Percentiles rank a stretch among this genome's conserved stretches.
These are phyloP conservation scores for Yamadazyma sp. DNA, from an alignment of 1,139 yeast genomes.

Conservation along the genomic window DNA sequence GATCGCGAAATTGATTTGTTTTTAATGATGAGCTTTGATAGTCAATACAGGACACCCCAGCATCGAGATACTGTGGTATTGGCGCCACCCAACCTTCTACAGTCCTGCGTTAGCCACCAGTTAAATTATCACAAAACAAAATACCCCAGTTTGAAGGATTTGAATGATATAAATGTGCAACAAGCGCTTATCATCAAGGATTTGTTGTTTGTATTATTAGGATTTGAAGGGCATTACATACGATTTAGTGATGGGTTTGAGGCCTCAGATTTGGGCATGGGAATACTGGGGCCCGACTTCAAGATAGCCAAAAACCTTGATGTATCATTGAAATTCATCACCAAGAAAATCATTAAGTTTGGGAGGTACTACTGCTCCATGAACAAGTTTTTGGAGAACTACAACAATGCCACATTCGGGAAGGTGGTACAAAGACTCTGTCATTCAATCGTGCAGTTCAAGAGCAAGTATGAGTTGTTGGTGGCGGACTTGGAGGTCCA, in stretches of 20 bases:
- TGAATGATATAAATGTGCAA: constrained; percentile 51
- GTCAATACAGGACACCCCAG: neutral
- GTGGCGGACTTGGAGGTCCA: constrained; percentile 56
- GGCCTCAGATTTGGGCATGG: constrained; percentile 30
- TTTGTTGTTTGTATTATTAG: constrained; percentile 64
- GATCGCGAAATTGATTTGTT: neutral
- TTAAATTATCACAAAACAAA: constrained; percentile 22
- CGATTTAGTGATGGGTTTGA: constrained; percentile 65
- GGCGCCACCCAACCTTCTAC: constrained; percentile 18
- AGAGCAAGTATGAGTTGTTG: constrained; percentile 47
- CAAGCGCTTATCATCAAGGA: constrained; percentile 76
- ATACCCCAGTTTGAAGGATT: constrained; percentile 45
- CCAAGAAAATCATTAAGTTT: constrained; percentile 56
- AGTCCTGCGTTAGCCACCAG: constrained; percentile 16
- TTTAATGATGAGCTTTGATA: constrained; percentile 2
- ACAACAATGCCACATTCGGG: constrained; percentile 60
- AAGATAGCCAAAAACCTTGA: constrained; percentile 72
- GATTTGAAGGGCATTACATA: constrained; percentile 78
- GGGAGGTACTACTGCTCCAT: constrained; percentile 67
- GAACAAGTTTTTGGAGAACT: constrained; percentile 54
- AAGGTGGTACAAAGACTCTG: constrained; percentile 75
- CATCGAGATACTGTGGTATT: constrained; percentile 10
- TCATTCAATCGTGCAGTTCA: constrained; percentile 50
- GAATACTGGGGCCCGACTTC: constrained; percentile 72
- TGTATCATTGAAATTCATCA: constrained; percentile 70